phyloP scores from a whole-genome alignment of 306 rosid genomes.

The Styphnolobium japonicum region DNA sequence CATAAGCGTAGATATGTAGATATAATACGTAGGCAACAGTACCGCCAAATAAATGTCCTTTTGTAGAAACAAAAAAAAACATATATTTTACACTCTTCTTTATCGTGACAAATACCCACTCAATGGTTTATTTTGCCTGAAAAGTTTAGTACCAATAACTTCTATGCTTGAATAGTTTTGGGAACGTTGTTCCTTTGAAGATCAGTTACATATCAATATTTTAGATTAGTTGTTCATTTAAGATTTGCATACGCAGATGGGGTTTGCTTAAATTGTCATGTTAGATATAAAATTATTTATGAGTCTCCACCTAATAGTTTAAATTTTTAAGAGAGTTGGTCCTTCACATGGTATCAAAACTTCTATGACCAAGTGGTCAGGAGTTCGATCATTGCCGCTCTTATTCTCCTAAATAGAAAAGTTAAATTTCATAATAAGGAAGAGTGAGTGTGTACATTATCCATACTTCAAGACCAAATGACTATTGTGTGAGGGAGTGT shows the following conservation, averaged over 20 bases:
- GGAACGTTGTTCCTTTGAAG: constrained; percentile 47
- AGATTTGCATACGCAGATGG: constrained; percentile 2
- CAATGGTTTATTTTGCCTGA: constrained; percentile 31
- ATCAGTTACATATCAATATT: constrained; percentile 34
- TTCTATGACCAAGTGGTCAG: no score
- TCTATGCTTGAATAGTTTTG: constrained; percentile 28
- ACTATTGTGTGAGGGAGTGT: no score
- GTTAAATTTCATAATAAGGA: no score
- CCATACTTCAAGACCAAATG: no score
- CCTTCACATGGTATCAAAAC: no score
- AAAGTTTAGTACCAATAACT: constrained; percentile 25
- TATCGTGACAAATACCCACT: constrained; percentile 24
- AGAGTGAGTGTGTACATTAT: no score
- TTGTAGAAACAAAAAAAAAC: not conserved
- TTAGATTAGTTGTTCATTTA: constrained; percentile 25
- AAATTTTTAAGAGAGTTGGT: no score
- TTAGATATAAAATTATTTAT: no score
- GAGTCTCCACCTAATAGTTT: no score
- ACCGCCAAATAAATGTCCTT: constrained; percentile 22
- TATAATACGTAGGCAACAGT: not conserved
- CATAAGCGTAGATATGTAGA: not conserved
- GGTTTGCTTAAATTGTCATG: not conserved
- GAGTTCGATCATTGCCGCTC: no score
- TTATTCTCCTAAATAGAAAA: no score
- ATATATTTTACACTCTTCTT: constrained; percentile 6